These are phyloP conservation scores for Hebeloma cylindrosporum DNA, from an alignment of 768 basidiomycete species.

Conservation along the genomic window DNA sequence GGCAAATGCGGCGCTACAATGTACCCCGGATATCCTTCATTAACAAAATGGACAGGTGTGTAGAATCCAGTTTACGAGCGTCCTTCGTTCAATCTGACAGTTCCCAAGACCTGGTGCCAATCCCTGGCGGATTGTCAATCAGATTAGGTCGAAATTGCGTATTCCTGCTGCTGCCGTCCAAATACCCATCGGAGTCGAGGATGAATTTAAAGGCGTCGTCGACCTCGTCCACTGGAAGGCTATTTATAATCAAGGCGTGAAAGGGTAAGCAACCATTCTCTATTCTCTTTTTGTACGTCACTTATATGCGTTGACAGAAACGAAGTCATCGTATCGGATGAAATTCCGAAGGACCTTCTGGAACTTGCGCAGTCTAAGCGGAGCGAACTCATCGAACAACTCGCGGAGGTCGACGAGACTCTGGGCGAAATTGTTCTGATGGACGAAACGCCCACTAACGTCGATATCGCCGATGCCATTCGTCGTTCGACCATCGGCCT, in stretches of 20 bases:
- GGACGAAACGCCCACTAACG: slow-evolving; percentile 72
- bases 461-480: slow-evolving; percentile 80
- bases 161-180: slow-evolving; percentile 95
- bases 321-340: slow-evolving; percentile 77
- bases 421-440: slow-evolving; percentile 90
- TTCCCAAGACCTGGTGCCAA: slow-evolving; percentile 84
- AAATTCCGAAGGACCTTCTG: slow-evolving; percentile 77
- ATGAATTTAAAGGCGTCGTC: slow-evolving; percentile 85
- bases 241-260: slow-evolving; percentile 90
- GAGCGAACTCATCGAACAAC: slow-evolving; percentile 86
- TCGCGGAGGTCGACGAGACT: slow-evolving; percentile 95
- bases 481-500: slow-evolving; percentile 85
- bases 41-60: slow-evolving; percentile 96
- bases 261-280: slow-evolving; percentile 66
- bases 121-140: slow-evolving; percentile 91
- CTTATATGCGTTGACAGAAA: slow-evolving; percentile 48
- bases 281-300: neutral
- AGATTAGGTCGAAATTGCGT: slow-evolving; percentile 88
- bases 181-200: slow-evolving; percentile 91
- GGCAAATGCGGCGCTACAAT: slow-evolving; percentile 97
- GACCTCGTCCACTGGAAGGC: slow-evolving; percentile 95
- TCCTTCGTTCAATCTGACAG: slow-evolving; percentile 3
- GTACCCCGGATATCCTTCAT: slow-evolving; percentile 93
- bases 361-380: slow-evolving; percentile 83
- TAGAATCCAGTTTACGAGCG: neutral